phyloP scores from a whole-genome alignment of 371 early-diverging fungal genomes.

The Saksenaea oblongispora region DNA sequence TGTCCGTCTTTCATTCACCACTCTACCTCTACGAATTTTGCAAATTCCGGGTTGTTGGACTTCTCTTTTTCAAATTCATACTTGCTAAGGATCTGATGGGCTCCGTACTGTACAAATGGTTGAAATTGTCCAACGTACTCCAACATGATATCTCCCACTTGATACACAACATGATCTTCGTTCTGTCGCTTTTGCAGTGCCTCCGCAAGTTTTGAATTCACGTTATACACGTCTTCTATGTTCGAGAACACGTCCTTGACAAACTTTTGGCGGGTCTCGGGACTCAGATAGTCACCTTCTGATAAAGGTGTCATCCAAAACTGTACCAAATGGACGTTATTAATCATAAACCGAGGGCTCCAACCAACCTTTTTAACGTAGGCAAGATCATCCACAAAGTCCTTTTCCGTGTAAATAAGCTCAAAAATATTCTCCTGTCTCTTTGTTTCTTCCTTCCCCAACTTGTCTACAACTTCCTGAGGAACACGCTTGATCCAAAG shows the following conservation, averaged over 20 bases:
- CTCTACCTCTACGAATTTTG: slow-evolving; percentile 70
- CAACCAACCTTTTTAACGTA: slow-evolving; percentile 58
- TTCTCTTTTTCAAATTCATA: slow-evolving; percentile 81
- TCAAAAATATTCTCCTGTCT: slow-evolving; percentile 95
- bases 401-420: slow-evolving; percentile 87
- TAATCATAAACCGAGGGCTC: background rate
- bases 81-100: slow-evolving; percentile 84
- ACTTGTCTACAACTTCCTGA: slow-evolving; percentile 67
- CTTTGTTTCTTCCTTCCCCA: slow-evolving; percentile 76
- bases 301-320: slow-evolving; percentile 77
- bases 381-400: slow-evolving; percentile 82
- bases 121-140: slow-evolving; percentile 72
- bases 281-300: slow-evolving; percentile 59
- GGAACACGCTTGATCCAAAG: slow-evolving; percentile 70
- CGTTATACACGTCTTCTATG: slow-evolving; percentile 67
- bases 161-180: slow-evolving; percentile 66
- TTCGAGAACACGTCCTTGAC: slow-evolving; percentile 84
- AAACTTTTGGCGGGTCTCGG: slow-evolving; percentile 61
- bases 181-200: slow-evolving; percentile 75
- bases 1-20: background rate
- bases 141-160: slow-evolving; percentile 86
- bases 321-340: slow-evolving; percentile 21
- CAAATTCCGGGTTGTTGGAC: slow-evolving; percentile 65
- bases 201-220: slow-evolving; percentile 68
- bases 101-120: slow-evolving; percentile 87